phyloP scores from a whole-genome alignment of 2,329 filamentous ascomycete genomes.

The Neofusicoccum laricinum region DNA sequence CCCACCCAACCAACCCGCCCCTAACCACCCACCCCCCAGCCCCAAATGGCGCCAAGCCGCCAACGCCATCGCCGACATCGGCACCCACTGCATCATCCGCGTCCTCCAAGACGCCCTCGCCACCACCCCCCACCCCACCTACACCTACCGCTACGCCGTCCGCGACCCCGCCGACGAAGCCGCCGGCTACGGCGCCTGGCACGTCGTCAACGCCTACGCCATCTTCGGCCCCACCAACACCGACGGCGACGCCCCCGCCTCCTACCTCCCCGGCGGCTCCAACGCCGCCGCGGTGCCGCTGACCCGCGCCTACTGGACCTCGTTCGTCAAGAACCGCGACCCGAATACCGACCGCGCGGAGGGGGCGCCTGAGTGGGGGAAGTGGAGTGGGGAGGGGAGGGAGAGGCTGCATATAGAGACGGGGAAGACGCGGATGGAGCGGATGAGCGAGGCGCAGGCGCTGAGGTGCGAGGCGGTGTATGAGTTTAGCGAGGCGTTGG shows the following conservation, averaged over 20 bases:
- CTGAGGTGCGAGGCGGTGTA: not conserved
- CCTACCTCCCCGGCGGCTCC: constrained; percentile 49
- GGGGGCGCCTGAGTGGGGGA: constrained; percentile 52
- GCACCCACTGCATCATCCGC: constrained; percentile 58
- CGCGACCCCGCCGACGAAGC: constrained; percentile 54
- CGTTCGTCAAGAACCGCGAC: constrained; percentile 64
- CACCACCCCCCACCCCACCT: constrained; percentile 35
- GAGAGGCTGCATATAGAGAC: constrained; percentile 37
- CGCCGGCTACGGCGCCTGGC: constrained; percentile 60
- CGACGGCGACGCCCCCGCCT: constrained; percentile 47
- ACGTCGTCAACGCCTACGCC: constrained; percentile 64
- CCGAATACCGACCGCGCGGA: constrained; percentile 57
- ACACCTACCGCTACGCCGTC: constrained; percentile 70
- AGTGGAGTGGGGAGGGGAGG: constrained; percentile 31
- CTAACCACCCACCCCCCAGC: too few relatives aligned
- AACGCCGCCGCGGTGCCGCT: constrained; percentile 60
- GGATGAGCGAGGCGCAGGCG: constrained; percentile 21
- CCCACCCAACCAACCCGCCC: too few relatives aligned
- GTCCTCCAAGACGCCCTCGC: constrained; percentile 49
- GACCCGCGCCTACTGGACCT: constrained; percentile 70
- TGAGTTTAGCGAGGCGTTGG: constrained; percentile 5
- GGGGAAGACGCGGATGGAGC: constrained; percentile 41
- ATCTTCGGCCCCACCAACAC: constrained; percentile 65
- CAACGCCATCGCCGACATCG: constrained; percentile 51
- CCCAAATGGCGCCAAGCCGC: constrained; percentile 58